These are phyloP conservation scores for Termitomyces sp. DNA, from an alignment of 1,284 basidiomycete species.

Conservation along the genomic window DNA sequence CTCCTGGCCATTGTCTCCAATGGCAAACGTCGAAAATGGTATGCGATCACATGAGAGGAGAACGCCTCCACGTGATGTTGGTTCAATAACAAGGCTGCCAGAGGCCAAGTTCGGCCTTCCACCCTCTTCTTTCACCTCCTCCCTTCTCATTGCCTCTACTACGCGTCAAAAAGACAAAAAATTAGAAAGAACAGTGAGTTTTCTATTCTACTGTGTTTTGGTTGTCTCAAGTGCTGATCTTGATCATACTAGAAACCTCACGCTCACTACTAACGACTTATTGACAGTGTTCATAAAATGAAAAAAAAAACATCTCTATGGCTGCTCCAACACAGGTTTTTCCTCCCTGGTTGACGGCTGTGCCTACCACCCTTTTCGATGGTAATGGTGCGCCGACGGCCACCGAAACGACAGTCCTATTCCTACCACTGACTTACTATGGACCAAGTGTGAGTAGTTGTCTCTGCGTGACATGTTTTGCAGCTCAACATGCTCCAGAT, in stretches of 20 bases:
- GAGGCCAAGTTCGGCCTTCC: conserved; percentile 1
- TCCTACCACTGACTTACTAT: conserved; percentile 65
- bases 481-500: conserved; percentile 39
- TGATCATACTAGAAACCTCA: conserved; percentile 20
- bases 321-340: conserved; percentile 53
- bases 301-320: conserved; percentile 32
- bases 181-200: conserved; percentile 3
- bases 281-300: conserved; percentile 19
- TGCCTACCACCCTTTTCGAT: conserved; percentile 44
- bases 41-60: conserved; percentile 1
- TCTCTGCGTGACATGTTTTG: not conserved
- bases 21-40: not conserved
- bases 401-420: conserved; percentile 47
- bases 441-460: conserved; percentile 60
- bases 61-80: conserved; percentile 22
- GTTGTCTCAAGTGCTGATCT: conserved; percentile 1
- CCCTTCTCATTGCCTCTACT: conserved; percentile 13
- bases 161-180: conserved; percentile 16
- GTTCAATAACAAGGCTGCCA: conserved; percentile 19
- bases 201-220: not conserved
- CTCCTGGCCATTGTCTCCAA: not conserved
- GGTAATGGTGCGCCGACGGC: conserved; percentile 43
- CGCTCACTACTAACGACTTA: conserved; percentile 35
- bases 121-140: conserved; percentile 13
- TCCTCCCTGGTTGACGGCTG: conserved; percentile 61